Evolutionary conservation across 345 rosid genomes (phyloP), one percentile per base, ranked within the genome.

Genomic region (Moricandia arvensis): DNA sequence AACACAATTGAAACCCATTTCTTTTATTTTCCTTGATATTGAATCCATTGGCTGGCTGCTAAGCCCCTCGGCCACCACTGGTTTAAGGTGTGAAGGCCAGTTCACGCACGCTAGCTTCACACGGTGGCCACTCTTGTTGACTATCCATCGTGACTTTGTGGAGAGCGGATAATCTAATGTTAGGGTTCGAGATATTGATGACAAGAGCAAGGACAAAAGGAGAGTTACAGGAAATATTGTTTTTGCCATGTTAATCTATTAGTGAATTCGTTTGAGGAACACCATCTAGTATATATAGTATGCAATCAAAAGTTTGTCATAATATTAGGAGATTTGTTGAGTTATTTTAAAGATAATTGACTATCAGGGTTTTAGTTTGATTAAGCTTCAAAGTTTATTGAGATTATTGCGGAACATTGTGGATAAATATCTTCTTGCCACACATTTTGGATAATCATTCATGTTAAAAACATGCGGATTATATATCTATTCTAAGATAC

Each of bases 21-120:
- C 68, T 38, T 17, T 69, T 13, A 91, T 79, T 59, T 21, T 64
- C 51, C 72, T 68, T 2, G 88, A 77, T 41, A 87, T 77, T 33
- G 35, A 53, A 70, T 83, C 85, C 81, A 89, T 54, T 8, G 93
- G 86, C 74, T 79, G 90, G 81, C 84, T 89, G 87, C 84, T 81
- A 1, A 91, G 83, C 10, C 95, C 97, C 79, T 91, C 95, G 3
- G 97, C 95, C 38, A 91, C 86, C 63, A 87, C 77, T 8, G 86
- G 60, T 10, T 85, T 76, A 1, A 89, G 86, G 75, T 91, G 97
- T 6, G 93, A 75, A 15, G 81, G 87, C 96, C 91, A 89, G 73
- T 87, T 90, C 33, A 81, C 80, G 78, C 93, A 90, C 0, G 90
- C 87, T 26, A 88, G 81, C 88, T 90, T 90, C 75, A 89, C 89